These are phyloP conservation scores for Colletotrichum graminicola DNA, from an alignment of 2,329 filamentous ascomycete species.

Conservation along the genomic window DNA sequence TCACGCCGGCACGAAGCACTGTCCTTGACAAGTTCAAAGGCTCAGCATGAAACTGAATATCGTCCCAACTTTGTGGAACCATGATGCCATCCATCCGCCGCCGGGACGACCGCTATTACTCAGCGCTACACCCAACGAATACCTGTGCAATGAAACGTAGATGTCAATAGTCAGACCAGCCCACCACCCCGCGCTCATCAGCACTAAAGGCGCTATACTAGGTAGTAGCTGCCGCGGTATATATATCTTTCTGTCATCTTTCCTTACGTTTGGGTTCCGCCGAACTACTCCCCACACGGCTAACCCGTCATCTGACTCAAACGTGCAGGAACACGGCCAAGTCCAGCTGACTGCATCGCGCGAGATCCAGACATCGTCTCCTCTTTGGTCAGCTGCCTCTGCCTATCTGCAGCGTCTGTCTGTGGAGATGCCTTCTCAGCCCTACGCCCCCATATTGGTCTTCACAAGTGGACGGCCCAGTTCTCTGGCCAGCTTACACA, in stretches of 20 bases:
- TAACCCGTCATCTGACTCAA: too few species aligned
- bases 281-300: too few species aligned
- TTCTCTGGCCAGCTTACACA: too few species aligned
- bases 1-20: neutral
- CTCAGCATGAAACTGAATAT: neutral
- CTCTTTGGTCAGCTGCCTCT: neutral
- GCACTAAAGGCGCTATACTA: neutral
- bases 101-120: neutral
- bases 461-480: neutral
- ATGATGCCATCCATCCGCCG: neutral
- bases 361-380: neutral
- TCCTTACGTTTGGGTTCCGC: neutral
- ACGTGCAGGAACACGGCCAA: neutral
- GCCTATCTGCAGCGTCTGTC: neutral
- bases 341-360: slow-evolving; percentile 19
- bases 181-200: neutral
- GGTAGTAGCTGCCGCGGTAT: too few species aligned
- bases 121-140: neutral
- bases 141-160: neutral
- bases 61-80: neutral
- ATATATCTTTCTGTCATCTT: too few species aligned
- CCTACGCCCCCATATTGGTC: slow-evolving; percentile 7
- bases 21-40: neutral
- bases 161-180: neutral
- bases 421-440: slow-evolving; percentile 29